A percentile compares a stretch with the other conserved stretches of the same genome.
Conservation (phyloP, 805 yeast species). For the Metschnikowia colocasiae region DNA sequence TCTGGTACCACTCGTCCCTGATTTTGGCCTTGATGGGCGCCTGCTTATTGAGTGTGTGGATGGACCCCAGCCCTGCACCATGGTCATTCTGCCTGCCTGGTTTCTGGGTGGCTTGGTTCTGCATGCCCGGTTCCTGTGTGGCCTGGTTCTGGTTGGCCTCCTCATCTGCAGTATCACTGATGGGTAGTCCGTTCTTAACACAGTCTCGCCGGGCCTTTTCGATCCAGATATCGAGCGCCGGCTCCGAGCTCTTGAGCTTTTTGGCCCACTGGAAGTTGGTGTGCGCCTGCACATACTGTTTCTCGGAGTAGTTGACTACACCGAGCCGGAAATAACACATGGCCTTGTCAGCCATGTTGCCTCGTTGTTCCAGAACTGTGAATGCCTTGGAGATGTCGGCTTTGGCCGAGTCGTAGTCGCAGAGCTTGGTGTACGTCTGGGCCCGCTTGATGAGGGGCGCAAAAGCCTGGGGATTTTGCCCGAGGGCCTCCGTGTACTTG, state of each 20-base stretch:
- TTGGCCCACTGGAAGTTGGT: conserved; percentile 41
- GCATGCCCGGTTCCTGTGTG: too few species aligned
- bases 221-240: conserved; percentile 48
- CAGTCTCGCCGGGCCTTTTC: conserved; percentile 33
- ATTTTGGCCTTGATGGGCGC: conserved; percentile 38
- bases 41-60: conserved; percentile 26
- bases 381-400: conserved; percentile 45
- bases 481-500: conserved; percentile 36
- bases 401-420: conserved; percentile 47
- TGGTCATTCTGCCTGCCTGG: background rate
- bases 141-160: background rate
- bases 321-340: conserved; percentile 48
- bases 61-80: background rate
- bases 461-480: conserved; percentile 43
- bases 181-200: conserved; percentile 17
- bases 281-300: conserved; percentile 40
- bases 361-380: conserved; percentile 42
- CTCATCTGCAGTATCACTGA: background rate
- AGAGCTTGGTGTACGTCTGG: conserved; percentile 45
- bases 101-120: background rate
- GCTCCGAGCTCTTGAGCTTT: conserved; percentile 41
- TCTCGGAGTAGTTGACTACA: conserved; percentile 41
- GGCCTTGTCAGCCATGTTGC: conserved; percentile 46
- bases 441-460: conserved; percentile 48
- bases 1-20: conserved; percentile 58